phyloP scores from a whole-genome alignment of 225 moss, liverwort and hornwort genomes.

The Marchantia paleacea region DNA sequence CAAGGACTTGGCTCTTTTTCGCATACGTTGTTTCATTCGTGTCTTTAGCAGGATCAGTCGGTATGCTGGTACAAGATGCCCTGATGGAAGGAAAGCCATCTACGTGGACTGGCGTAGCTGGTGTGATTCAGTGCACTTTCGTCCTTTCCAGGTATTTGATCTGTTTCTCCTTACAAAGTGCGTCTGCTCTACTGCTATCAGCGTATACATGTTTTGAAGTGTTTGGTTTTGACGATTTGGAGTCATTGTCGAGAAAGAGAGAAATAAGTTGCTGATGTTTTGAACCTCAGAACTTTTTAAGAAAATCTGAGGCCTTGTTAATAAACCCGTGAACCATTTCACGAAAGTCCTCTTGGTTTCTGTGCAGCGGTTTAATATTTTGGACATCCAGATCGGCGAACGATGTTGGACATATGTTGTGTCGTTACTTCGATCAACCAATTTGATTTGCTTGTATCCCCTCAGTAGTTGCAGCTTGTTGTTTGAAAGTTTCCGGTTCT shows the following conservation, averaged over 20 bases:
- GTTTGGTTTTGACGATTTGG: background rate
- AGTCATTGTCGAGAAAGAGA: background rate
- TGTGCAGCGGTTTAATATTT: constrained; percentile 76
- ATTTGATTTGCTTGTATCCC: background rate
- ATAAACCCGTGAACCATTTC: background rate
- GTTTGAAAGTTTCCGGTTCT: background rate
- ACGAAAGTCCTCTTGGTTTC: constrained; percentile 5
- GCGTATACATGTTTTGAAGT: background rate
- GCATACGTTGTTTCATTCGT: constrained; percentile 84
- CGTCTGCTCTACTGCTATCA: too few species aligned
- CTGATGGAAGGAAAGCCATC: constrained; percentile 61
- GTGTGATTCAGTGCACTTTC: constrained; percentile 74
- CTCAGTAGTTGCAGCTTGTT: background rate
- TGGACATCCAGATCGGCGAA: constrained; percentile 76
- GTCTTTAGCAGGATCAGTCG: constrained; percentile 74
- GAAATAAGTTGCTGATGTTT: background rate
- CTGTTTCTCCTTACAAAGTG: too few species aligned
- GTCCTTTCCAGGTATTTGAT: constrained; percentile 60
- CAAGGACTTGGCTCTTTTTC: constrained; percentile 86
- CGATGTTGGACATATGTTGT: constrained; percentile 38
- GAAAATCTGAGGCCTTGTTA: too few species aligned
- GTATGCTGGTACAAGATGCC: constrained; percentile 75
- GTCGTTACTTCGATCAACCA: background rate
- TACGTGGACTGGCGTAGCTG: constrained; percentile 77
- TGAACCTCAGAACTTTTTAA: too few species aligned